Evolutionary conservation across 257 asterid genomes (phyloP), one percentile per base, ranked within the genome.

Genomic region (Solanum megistacrolobum): DNA sequence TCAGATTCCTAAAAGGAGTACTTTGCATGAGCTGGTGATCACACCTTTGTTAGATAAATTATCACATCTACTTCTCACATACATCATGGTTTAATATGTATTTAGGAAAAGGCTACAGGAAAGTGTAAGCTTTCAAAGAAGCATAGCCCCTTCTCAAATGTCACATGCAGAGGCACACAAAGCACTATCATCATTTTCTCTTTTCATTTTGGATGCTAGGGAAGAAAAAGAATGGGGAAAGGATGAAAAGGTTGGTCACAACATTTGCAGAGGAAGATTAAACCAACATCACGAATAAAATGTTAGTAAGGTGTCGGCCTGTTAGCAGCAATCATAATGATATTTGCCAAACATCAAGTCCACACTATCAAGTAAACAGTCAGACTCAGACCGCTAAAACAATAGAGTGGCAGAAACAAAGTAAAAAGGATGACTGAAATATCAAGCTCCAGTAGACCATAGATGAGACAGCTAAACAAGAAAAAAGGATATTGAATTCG

Each of bases 401-500:
- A 43, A 43, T 12, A 78, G n/a, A 25, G 86, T 20, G 31, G 69
- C 69, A 48, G 2, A 48, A 58, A 39, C 31, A 66, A 74, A 12
- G 46, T 12, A 41, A 52, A 87, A 81, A 27, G 23, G 55, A 87
- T 46, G 29, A 65, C 82, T 11, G 29, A 32, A 21, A 66, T 72
- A 88, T 69, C 46, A 9, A 79, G 25, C 68, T 27, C 69, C 43
- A 1, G 69, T 11, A 48, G 43, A 82, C 43, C 7, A 9, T 31
- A 48, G 31, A 82, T 18, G 86, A 82, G 43, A 82, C 41, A 29
- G 29, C 21, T 83, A 41, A n/a, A 62, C 84, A 88, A 74, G 35
- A 6, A 83, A 16, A 35, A 94, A 97, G 99, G 99, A 97, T 97
- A 97, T 97, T 97, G 99, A 90, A 97, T 97, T 69, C 99, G 98